A percentile compares a stretch with the other conserved stretches of the same genome.
These are phyloP conservation scores for Pseudonectria foliicola DNA, from an alignment of 2,329 filamentous ascomycete species.

Conservation along the genomic window DNA sequence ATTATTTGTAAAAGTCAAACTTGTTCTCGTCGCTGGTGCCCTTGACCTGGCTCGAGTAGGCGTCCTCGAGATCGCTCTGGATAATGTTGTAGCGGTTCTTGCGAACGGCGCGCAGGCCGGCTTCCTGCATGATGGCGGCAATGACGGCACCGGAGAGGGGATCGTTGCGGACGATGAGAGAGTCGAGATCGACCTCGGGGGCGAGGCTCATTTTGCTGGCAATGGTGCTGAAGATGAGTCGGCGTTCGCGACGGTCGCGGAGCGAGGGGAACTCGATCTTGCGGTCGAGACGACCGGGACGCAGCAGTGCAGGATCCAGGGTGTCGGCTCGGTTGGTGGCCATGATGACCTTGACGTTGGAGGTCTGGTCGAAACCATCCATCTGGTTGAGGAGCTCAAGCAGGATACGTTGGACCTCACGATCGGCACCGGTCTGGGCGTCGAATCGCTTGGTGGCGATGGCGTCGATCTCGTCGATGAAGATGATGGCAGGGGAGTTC, in stretches of 20 bases:
- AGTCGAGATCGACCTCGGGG: constrained; percentile 93
- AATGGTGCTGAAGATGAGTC: constrained; percentile 96
- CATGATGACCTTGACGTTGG: constrained; percentile 99
- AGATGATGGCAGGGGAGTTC: constrained; percentile 97
- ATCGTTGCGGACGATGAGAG: constrained; percentile 92
- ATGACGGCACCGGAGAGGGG: constrained; percentile 93
- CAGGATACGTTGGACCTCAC: constrained; percentile 97
- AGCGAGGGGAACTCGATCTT: constrained; percentile 99
- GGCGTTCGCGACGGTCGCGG: constrained; percentile 85
- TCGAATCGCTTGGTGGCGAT: constrained; percentile 99
- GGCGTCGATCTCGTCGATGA: constrained; percentile 98
- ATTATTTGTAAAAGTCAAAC: constrained; percentile 88
- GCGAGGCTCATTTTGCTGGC: constrained; percentile 94
- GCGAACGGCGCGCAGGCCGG: constrained; percentile 83
- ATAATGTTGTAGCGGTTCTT: constrained; percentile 99
- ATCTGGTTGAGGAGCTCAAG: constrained; percentile 98
- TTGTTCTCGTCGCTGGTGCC: constrained; percentile 58
- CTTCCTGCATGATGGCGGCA: constrained; percentile 98
- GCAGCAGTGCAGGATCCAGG: constrained; percentile 86
- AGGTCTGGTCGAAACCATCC: constrained; percentile 98
- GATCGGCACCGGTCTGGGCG: constrained; percentile 93
- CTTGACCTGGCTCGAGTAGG: constrained; percentile 96
- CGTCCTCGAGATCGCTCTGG: constrained; percentile 91
- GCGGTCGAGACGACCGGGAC: constrained; percentile 88
- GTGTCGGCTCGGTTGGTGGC: constrained; percentile 98